A percentile compares a stretch with the other conserved stretches of the same genome.
Conservation (phyloP, 352 stramenopile species). For the Globisporangium carolinianum region DNA sequence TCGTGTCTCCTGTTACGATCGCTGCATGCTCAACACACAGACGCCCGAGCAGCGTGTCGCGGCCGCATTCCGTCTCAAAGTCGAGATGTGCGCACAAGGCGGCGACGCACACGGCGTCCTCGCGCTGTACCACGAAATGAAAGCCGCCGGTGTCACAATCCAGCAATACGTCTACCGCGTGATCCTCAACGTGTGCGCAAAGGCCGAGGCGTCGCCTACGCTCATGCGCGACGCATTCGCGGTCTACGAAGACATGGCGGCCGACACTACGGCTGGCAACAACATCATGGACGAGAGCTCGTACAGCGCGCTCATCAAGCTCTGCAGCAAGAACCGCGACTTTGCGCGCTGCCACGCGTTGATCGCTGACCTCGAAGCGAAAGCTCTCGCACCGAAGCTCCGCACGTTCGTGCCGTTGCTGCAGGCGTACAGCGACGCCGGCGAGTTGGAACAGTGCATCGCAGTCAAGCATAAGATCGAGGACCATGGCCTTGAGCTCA, state of each 20-base stretch:
- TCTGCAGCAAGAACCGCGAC: slow-evolving; percentile 54
- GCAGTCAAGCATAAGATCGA: slow-evolving; percentile 45
- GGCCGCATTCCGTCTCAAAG: slow-evolving; percentile 29
- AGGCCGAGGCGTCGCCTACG: slow-evolving; percentile 23
- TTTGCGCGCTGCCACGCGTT: slow-evolving; percentile 46
- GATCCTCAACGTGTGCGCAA: slow-evolving; percentile 55
- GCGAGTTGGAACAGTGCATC: slow-evolving; percentile 51
- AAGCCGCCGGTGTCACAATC: slow-evolving; percentile 21
- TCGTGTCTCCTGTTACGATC: neutral
- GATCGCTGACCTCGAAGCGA: slow-evolving; percentile 40
- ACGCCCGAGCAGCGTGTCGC: slow-evolving; percentile 31
- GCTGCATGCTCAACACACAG: slow-evolving; percentile 10
- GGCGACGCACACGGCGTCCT: slow-evolving; percentile 33
- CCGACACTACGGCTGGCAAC: slow-evolving; percentile 15
- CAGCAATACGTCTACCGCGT: slow-evolving; percentile 47
- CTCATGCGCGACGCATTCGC: slow-evolving; percentile 37
- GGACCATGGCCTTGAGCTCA: slow-evolving; percentile 39
- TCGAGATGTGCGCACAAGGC: slow-evolving; percentile 35
- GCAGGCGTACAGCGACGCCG: slow-evolving; percentile 39
- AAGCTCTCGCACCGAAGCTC: slow-evolving; percentile 49
- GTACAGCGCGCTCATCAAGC: slow-evolving; percentile 71
- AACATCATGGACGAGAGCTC: slow-evolving; percentile 45
- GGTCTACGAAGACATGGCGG: slow-evolving; percentile 68
- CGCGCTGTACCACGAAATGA: slow-evolving; percentile 47
- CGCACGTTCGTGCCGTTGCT: slow-evolving; percentile 69